phyloP scores from a whole-genome alignment of 2,329 filamentous ascomycete species.

The Plectosphaerella sp. region DNA sequence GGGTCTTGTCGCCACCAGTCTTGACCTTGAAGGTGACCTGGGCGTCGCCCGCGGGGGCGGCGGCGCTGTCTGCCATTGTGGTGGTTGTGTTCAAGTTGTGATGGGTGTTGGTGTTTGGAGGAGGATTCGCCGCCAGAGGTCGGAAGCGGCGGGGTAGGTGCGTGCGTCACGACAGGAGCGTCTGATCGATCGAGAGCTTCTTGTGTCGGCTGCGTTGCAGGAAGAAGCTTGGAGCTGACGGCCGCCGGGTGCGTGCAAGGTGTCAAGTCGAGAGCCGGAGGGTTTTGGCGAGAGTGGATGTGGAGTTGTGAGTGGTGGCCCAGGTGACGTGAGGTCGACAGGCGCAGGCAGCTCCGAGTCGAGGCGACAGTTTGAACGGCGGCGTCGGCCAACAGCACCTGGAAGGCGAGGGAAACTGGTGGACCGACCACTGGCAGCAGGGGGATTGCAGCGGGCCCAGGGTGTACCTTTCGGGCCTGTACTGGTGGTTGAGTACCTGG shows the following conservation, averaged over 20 bases:
- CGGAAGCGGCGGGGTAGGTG: background rate
- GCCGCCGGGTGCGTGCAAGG: too few species aligned
- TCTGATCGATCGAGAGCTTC: background rate
- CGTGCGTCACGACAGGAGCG: background rate
- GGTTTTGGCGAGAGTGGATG: background rate
- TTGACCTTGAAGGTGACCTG: constrained; percentile 96
- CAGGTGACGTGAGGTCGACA: background rate
- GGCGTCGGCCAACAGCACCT: too few species aligned
- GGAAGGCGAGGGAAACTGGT: too few species aligned
- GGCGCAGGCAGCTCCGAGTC: too few species aligned
- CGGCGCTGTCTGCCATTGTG: constrained; percentile 62
- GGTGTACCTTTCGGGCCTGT: too few species aligned
- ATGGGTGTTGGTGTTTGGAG: background rate
- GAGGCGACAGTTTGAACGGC: too few species aligned
- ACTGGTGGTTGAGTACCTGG: too few species aligned
- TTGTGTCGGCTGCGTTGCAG: too few species aligned
- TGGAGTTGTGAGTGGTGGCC: background rate
- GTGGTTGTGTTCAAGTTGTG: background rate
- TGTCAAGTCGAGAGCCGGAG: background rate
- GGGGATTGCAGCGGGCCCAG: too few species aligned
- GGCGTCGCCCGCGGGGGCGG: constrained; percentile 54
- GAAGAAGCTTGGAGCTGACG: too few species aligned
- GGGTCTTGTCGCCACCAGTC: constrained; percentile 85
- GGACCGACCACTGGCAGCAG: too few species aligned
- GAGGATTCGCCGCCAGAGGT: background rate